Conservation (phyloP, 1,284 basidiomycete species). For the Sanguinoderma infundibulare region DNA sequence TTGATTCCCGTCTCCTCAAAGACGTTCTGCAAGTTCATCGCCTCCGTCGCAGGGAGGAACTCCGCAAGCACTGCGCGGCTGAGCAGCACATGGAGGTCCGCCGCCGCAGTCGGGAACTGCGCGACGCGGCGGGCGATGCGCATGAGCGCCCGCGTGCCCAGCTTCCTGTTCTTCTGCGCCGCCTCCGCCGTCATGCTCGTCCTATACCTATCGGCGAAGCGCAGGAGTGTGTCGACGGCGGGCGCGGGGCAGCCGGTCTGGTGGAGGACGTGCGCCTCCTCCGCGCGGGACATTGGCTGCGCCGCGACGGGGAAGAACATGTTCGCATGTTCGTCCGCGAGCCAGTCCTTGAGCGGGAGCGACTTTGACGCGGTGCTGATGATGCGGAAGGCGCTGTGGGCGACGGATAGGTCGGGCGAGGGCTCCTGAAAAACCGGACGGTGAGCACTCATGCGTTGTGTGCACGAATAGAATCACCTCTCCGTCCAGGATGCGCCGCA, state of each 20-base stretch:
- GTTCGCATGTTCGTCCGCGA: slow-evolving; percentile 65
- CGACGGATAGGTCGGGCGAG: slow-evolving; percentile 48
- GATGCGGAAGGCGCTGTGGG: slow-evolving; percentile 62
- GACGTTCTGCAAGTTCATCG: slow-evolving; percentile 55
- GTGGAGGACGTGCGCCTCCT: slow-evolving; percentile 40
- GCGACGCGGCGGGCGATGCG: slow-evolving; percentile 56
- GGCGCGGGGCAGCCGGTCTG: slow-evolving; percentile 29
- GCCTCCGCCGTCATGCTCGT: slow-evolving; percentile 55
- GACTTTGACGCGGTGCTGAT: slow-evolving; percentile 68
- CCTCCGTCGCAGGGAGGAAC: slow-evolving; percentile 63
- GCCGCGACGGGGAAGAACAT: slow-evolving; percentile 69
- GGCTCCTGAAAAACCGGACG: slow-evolving; percentile 34
- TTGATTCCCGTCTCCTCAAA: slow-evolving; percentile 54
- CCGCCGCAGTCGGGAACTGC: slow-evolving; percentile 45
- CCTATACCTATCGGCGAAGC: slow-evolving; percentile 62
- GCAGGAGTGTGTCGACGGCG: slow-evolving; percentile 24
- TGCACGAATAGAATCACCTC: slow-evolving; percentile 42
- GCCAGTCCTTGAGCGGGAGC: slow-evolving; percentile 64
- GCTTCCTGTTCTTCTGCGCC: slow-evolving; percentile 61
- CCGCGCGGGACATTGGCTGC: slow-evolving; percentile 57
- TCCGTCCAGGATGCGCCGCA: slow-evolving; percentile 47
- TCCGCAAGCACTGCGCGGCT: slow-evolving; percentile 57
- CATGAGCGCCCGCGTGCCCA: slow-evolving; percentile 64
- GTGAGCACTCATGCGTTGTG: neutral
- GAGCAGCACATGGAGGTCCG: slow-evolving; percentile 53